Base-by-base conservation (phyloP, 108 stramenopile species). In the Parietichytrium sp. region DNA sequence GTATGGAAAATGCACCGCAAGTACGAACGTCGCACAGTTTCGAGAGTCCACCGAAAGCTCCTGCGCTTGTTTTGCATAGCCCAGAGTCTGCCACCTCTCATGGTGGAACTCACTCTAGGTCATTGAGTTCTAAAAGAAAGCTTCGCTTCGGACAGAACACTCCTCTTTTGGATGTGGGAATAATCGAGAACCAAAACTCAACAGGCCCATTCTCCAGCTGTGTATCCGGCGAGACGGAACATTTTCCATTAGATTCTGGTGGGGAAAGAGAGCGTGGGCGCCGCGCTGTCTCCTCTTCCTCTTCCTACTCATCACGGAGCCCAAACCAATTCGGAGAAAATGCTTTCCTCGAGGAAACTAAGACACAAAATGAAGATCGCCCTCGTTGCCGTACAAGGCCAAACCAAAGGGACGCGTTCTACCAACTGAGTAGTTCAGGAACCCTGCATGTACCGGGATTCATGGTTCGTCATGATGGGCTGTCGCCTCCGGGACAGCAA, bases 381-480 rank as follows among this genome's bases (percentile, higher is more conserved):
- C 26, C 23, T 16, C 30, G 55, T 18, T n/a, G 55, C 55, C 33
- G 55, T 38, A 72, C 36, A 20, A 30, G 55, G 4, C 36, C 36
- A n/a, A 18, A 38, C 0, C 55, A 7, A n/a, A 23, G 29, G 13
- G 36, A 38, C 20, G 38, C 42, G 20, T 31, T 42, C 38, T 72
- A 72, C 55, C 36, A 72, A 23, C 55, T 72, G 36, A 72, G 55
- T 23, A 72, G 55, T 38, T 72, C 55, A 18, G 55, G 55, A n/a
- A 72, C 55, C 13, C 38, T 72, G 55, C 55, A 72, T 23, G 29
- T 72, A 4, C 29, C 55, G 8, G 55, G 55, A 18, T 72, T 72
- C 18, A 7, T 1, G 6, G 55, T 72, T 4, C 55, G 29, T 23
- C 7, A 7, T 4, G 42, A 38, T 72, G 55, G 55, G 36, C 36